phyloP scores from a whole-genome alignment of 768 basidiomycete genomes.

The Lenzites betulinus region DNA sequence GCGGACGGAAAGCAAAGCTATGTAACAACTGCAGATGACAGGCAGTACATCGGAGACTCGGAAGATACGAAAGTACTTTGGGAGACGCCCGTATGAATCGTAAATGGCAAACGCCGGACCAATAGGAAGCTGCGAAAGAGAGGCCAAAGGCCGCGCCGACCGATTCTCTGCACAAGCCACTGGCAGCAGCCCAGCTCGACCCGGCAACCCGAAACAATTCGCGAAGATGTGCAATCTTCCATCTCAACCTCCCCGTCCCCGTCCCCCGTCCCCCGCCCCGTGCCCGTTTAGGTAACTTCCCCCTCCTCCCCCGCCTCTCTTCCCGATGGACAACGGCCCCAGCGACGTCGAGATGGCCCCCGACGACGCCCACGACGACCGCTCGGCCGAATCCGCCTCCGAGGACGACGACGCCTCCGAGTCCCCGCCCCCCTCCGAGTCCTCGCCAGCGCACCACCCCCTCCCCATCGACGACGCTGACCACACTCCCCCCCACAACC shows the following conservation, averaged over 20 bases:
- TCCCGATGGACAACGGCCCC: conserved; percentile 13
- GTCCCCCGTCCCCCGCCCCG: conserved; percentile 32
- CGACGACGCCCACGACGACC: conserved; percentile 6
- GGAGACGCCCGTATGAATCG: conserved; percentile 24
- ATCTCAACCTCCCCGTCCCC: conserved; percentile 24
- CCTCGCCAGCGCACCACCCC: conserved; percentile 27
- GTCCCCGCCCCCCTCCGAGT: conserved; percentile 15
- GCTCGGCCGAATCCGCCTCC: conserved; percentile 1
- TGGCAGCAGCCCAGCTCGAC: conserved; percentile 18
- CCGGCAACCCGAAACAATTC: no score
- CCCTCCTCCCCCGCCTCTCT: conserved; percentile 15
- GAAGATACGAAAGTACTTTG: neutral
- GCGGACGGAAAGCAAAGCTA: no score
- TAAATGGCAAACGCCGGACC: conserved; percentile 36
- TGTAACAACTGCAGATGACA: no score
- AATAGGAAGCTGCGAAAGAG: conserved; percentile 25
- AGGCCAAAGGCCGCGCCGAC: conserved; percentile 24
- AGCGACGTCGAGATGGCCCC: conserved; percentile 13
- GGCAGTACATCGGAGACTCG: no score
- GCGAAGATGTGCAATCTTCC: conserved; percentile 22
- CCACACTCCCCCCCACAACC: conserved; percentile 1
- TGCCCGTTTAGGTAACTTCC: conserved; percentile 35
- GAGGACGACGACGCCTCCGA: conserved; percentile 9
- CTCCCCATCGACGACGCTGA: conserved; percentile 22
- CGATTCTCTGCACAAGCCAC: conserved; percentile 27